Evolutionary conservation across 2,329 filamentous ascomycete species (phyloP), one percentile per base, ranked within the genome.

Genomic region (Aureobasidium sp.): DNA sequence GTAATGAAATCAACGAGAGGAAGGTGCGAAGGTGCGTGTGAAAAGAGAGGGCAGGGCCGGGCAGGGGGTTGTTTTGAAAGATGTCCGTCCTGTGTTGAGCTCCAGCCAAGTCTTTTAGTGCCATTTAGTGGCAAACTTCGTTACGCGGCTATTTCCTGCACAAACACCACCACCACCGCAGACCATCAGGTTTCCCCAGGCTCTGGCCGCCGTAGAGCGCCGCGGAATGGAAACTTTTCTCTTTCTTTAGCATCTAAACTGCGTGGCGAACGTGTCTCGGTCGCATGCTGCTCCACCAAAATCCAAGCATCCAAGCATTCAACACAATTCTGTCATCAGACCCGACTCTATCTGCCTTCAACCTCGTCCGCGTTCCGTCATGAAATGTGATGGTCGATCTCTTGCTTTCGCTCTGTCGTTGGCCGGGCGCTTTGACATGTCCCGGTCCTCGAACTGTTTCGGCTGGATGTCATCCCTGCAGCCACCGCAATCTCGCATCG

Each of bases 401-500:
- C 42, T 56, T 46, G 53, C 15, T 36, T 53, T 53, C 32, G 39
- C 37, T 62, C 39, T 56, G 17, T 55, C 26, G 41, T 42, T 55
- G 42, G 39, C 29, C 58, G 47, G 50, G 27, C 47, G 58, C 58
- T 52, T 61, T 52, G 58, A 61, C 58, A 34, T 39, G 6, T 51
- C 47, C 36, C 47, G 29, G 34, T 29, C 50, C 60, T 47, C 60
- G 42, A 55, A 29, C 29, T 47, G 50, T 56, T 53, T 48, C 42
- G 50, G 60, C 60, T 55, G 60, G 60, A 32, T 53, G 58, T 50
- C 32, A 56, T 56, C 60, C 59, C 48, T 62, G 60, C 60, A 62
- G 60, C 60, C 60, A 62, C 60, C 60, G 60, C 51, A 62, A 62
- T 62, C 51, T 62, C 60, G 51, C 50, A 56, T 46, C 55, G 27